A percentile compares a stretch with the other conserved stretches of the same genome.
phyloP scores from a whole-genome alignment of 1,139 yeast species.

The Wickerhamomyces sp. region DNA sequence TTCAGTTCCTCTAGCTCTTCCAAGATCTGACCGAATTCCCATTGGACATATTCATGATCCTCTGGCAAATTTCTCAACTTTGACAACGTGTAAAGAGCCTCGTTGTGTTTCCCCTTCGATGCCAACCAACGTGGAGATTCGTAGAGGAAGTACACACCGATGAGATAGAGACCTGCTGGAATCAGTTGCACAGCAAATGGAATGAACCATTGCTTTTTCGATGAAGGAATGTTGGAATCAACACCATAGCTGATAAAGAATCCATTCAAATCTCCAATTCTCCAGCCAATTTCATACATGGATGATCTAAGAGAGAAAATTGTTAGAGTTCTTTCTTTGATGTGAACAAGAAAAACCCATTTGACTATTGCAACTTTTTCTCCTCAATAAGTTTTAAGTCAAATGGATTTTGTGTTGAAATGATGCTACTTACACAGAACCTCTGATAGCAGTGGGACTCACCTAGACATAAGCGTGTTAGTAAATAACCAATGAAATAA shows the following conservation, averaged over 20 bases:
- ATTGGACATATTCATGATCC: slow-evolving; percentile 47
- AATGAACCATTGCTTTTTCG: slow-evolving; percentile 22
- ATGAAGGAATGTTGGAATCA: slow-evolving; percentile 18
- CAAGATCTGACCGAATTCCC: slow-evolving; percentile 49
- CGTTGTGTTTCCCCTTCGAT: slow-evolving; percentile 29
- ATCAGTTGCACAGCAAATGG: slow-evolving; percentile 46
- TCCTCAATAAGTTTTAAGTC: no score
- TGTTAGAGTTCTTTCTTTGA: no score
- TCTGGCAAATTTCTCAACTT: slow-evolving; percentile 43
- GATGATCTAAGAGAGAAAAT: slow-evolving; percentile 35
- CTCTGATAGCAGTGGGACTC: no score
- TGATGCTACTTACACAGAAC: no score
- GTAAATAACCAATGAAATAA: no score
- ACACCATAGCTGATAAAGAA: slow-evolving; percentile 41
- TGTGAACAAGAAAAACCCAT: no score
- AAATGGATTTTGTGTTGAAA: no score
- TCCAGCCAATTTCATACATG: slow-evolving; percentile 47
- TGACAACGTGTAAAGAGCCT: slow-evolving; percentile 36
- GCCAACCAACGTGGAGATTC: slow-evolving; percentile 48
- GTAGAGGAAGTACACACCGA: slow-evolving; percentile 35
- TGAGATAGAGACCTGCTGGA: slow-evolving; percentile 39
- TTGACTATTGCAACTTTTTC: no score
- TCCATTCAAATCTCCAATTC: slow-evolving; percentile 45
- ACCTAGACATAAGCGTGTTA: no score
- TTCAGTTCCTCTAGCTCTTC: slow-evolving; percentile 50